Evolutionary conservation across 2,329 filamentous ascomycete genomes (phyloP), one percentile per base, ranked within the genome.

Genomic region (Aureobasidium sp.): DNA sequence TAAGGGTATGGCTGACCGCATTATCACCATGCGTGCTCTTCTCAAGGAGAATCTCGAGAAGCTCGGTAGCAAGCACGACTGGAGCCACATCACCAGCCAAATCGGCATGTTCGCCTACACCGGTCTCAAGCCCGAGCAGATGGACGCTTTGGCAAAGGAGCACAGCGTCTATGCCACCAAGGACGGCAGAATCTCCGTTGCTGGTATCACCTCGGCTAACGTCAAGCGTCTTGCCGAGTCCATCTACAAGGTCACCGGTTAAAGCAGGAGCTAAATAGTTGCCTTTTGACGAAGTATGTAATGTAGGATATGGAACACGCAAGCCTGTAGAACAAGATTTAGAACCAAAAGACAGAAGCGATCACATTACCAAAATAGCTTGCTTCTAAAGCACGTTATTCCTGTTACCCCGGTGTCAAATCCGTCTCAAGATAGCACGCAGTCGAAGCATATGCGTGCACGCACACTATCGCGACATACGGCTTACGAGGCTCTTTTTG

Each of bases 41-140:
- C 87, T 99, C 74, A 95, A 94, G 84, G 85, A 91, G 71, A 95
- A 97, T 81, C 87, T 99, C 62, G 90, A 97, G 85, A 87, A 89
- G 78, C 86, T 97, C 66, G 93, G 93, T 74, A 94, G 89, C 82
- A 92, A 92, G 84, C 91, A 95, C 78, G 90, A 97, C 82, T 99
- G 94, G 94, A 90, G 88, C 76, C 94, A 99, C 83, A 99, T 99
- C 79, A 97, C 94, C 69, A 92, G 84, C 79, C 91, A 96, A 77
- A 99, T 99, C 72, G 94, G 94, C 80, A 99, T 99, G 94, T 99
- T 99, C 74, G 93, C 94, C 70, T 99, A 96, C 84, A 99, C 94
- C 59, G 94, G 94, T 65, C 81, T 99, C 71, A 93, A 83, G 70
- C 81, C 92, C 61, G 87, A 93, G 79, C 89, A 97, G 81, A 97